Evolutionary conservation across 2,329 filamentous ascomycete genomes (phyloP).

Genomic region (Juglanconis juglandina): DNA sequence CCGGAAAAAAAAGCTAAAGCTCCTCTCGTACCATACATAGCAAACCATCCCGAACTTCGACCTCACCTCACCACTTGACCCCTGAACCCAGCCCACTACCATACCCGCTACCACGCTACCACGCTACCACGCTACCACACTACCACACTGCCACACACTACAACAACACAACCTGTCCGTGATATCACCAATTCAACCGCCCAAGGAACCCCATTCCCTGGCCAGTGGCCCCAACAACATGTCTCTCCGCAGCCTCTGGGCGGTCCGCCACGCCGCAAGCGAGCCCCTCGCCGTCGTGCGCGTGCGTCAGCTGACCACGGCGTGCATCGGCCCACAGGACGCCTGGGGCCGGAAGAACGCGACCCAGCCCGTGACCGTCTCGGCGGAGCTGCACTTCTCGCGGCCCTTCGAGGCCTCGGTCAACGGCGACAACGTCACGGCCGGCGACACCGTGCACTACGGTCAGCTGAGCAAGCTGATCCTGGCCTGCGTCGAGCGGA

Average conservation of each 20-base stretch:
- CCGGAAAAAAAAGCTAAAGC: not conserved
- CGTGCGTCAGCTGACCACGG: constrained; percentile 59
- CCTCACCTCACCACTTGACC: not conserved
- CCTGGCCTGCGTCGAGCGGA: constrained; percentile 38
- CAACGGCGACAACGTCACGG: constrained; percentile 52
- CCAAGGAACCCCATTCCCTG: not conserved
- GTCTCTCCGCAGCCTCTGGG: constrained; percentile 33
- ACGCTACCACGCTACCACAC: not conserved
- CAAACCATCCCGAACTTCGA: not conserved
- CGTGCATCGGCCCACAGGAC: constrained; percentile 56
- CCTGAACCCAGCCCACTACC: not conserved
- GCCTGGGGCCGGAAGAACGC: constrained; percentile 63
- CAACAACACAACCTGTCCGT: no score
- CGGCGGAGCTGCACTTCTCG: constrained; percentile 55
- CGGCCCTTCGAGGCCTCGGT: constrained; percentile 57
- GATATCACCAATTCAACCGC: constrained; percentile 4
- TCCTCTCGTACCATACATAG: not conserved
- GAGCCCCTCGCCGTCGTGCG: constrained; percentile 52
- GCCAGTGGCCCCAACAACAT: constrained; percentile 1
- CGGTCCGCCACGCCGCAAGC: constrained; percentile 36
- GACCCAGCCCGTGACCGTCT: constrained; percentile 60
- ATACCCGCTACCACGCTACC: not conserved
- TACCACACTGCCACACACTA: not conserved
- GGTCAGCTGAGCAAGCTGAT: constrained; percentile 67
- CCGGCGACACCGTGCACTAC: constrained; percentile 72